A percentile compares a stretch with the other conserved stretches of the same genome.
phyloP scores from a whole-genome alignment of 495 filamentous ascomycete species.

The Schizothecium vesticola region DNA sequence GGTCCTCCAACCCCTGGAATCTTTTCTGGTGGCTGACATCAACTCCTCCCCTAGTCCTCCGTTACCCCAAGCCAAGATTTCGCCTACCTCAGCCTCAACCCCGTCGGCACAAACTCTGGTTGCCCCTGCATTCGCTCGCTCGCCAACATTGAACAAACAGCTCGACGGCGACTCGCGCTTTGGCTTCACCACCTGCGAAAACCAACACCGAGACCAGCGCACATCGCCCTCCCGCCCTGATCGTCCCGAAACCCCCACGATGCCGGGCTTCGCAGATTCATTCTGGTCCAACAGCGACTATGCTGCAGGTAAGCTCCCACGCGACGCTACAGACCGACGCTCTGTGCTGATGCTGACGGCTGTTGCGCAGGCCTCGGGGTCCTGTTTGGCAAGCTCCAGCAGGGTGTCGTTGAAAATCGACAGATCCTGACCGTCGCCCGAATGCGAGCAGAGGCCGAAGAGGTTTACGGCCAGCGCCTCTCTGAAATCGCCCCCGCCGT shows the following conservation, averaged over 20 bases:
- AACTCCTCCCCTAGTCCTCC: not conserved
- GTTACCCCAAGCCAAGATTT: slow-evolving; percentile 14
- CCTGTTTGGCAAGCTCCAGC: slow-evolving; percentile 93
- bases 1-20: not conserved
- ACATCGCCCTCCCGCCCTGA: not conserved
- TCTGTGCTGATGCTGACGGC: slow-evolving; percentile 16
- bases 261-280: slow-evolving; percentile 87
- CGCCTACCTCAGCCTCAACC: slow-evolving; percentile 26
- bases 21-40: slow-evolving; percentile 6
- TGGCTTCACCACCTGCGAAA: not conserved
- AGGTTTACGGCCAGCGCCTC: slow-evolving; percentile 75
- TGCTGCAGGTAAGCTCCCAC: slow-evolving; percentile 60
- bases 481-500: slow-evolving; percentile 77
- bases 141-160: not conserved
- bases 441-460: slow-evolving; percentile 94
- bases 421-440: slow-evolving; percentile 86
- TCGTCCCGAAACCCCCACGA: slow-evolving; percentile 31
- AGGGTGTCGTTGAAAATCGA: slow-evolving; percentile 90
- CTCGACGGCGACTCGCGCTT: not conserved
- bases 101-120: slow-evolving; percentile 18
- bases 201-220: not conserved
- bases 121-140: slow-evolving; percentile 17
- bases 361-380: slow-evolving; percentile 69
- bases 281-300: slow-evolving; percentile 90
- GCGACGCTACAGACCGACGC: not conserved